Evolutionary conservation across 371 early-diverging fungal species (phyloP).

Genomic region (Funneliformis caledonium): DNA sequence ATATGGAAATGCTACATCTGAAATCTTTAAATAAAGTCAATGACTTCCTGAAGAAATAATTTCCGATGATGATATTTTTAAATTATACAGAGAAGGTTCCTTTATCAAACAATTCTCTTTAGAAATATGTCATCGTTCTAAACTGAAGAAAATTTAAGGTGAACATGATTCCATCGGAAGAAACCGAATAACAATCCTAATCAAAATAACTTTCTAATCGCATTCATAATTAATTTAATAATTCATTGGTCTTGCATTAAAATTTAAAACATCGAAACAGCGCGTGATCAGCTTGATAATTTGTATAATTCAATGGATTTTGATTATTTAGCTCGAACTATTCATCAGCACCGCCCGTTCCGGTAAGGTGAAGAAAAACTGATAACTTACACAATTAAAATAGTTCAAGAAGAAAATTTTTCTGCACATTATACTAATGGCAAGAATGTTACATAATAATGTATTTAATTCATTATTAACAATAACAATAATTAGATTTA

Average conservation of each 20-base stretch:
- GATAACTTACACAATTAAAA: conserved; percentile 61
- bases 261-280: conserved; percentile 72
- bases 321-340: conserved; percentile 58
- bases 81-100: conserved; percentile 57
- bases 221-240: background rate
- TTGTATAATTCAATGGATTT: conserved; percentile 70
- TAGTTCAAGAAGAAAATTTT: conserved; percentile 61
- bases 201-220: background rate
- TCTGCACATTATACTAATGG: conserved; percentile 60
- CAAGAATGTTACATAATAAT: conserved; percentile 70
- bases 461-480: conserved; percentile 49
- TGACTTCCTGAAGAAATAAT: conserved; percentile 50
- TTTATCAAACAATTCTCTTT: conserved; percentile 55
- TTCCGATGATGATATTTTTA: conserved; percentile 56
- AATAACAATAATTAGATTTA: background rate
- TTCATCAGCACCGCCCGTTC: conserved; percentile 48
- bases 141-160: conserved; percentile 49
- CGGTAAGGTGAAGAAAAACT: conserved; percentile 44
- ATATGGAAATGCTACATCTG: conserved; percentile 58
- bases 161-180: conserved; percentile 46
- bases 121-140: conserved; percentile 47
- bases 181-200: conserved; percentile 14
- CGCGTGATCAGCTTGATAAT: conserved; percentile 62
- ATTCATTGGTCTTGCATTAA: conserved; percentile 59
- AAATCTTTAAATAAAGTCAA: conserved; percentile 20